A percentile compares a stretch with the other conserved stretches of the same genome.
Evolutionary conservation across 768 basidiomycete genomes (phyloP).

Genomic region (Tylopilus cervinicoccineus): DNA sequence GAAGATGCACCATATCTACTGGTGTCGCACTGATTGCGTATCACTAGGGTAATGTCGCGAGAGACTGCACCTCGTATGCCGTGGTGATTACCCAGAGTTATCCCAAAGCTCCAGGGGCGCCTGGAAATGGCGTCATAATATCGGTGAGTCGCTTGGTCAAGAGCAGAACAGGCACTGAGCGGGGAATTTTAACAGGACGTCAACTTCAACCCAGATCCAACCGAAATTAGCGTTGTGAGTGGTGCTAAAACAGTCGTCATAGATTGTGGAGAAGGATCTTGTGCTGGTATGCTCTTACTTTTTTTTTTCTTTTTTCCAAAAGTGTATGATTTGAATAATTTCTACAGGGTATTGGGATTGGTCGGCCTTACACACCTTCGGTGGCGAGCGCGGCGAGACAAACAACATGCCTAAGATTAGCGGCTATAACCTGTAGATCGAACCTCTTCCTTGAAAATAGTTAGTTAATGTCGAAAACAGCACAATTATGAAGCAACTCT

Average conservation of each 20-base stretch:
- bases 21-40: not conserved
- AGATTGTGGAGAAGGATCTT: constrained; percentile 52
- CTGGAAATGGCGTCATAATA: constrained; percentile 54
- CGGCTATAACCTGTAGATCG: constrained; percentile 29
- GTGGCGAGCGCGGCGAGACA: constrained; percentile 38
- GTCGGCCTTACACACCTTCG: constrained; percentile 40
- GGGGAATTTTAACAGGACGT: constrained; percentile 35
- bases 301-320: too few species aligned
- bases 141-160: constrained; percentile 41
- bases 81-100: constrained; percentile 64
- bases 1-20: not conserved
- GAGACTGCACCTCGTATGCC: constrained; percentile 46
- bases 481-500: too few species aligned
- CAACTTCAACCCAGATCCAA: constrained; percentile 42
- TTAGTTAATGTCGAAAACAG: too few species aligned
- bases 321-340: not conserved
- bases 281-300: constrained; percentile 37
- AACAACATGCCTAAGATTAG: constrained; percentile 30
- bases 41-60: constrained; percentile 50
- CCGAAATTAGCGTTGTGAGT: constrained; percentile 39
- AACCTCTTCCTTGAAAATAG: not conserved
- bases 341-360: constrained; percentile 48
- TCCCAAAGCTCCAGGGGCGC: constrained; percentile 46
- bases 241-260: constrained; percentile 46
- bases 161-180: not conserved